Conservation (phyloP, 495 filamentous ascomycete genomes). For the Apiosordaria backusii region DNA sequence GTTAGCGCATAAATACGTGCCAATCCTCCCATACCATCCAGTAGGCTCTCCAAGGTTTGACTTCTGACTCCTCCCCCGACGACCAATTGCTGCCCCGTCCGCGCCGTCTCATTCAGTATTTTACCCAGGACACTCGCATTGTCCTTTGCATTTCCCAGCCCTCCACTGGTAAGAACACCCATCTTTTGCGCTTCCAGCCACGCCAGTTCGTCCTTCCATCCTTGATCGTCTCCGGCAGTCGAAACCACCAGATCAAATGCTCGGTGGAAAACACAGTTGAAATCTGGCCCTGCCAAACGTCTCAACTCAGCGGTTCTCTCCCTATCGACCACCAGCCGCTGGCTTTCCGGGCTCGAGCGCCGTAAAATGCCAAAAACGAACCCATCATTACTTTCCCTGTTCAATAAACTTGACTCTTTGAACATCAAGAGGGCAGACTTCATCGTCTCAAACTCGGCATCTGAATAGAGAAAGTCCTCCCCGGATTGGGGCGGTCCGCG, state of each 20-base stretch:
- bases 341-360: not conserved
- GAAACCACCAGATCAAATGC: constrained; percentile 42
- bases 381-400: constrained; percentile 36
- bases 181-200: constrained; percentile 32
- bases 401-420: constrained; percentile 23
- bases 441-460: constrained; percentile 33
- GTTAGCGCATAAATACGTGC: not conserved
- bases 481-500: constrained; percentile 26
- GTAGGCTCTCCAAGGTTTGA: constrained; percentile 26
- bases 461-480: constrained; percentile 42
- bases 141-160: constrained; percentile 30
- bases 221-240: not conserved
- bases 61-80: constrained; percentile 42
- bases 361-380: constrained; percentile 44
- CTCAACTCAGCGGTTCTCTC: constrained; percentile 27
- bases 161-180: constrained; percentile 43
- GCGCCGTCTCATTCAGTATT: constrained; percentile 24
- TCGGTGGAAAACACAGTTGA: constrained; percentile 38
- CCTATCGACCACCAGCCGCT: constrained; percentile 28
- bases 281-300: constrained; percentile 21
- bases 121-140: constrained; percentile 28
- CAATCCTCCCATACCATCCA: constrained; percentile 7
- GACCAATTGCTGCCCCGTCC: constrained; percentile 32
- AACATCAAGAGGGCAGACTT: constrained; percentile 29
- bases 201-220: constrained; percentile 26